phyloP scores from a whole-genome alignment of 352 stramenopile genomes.

The Pythium oligandrum region DNA sequence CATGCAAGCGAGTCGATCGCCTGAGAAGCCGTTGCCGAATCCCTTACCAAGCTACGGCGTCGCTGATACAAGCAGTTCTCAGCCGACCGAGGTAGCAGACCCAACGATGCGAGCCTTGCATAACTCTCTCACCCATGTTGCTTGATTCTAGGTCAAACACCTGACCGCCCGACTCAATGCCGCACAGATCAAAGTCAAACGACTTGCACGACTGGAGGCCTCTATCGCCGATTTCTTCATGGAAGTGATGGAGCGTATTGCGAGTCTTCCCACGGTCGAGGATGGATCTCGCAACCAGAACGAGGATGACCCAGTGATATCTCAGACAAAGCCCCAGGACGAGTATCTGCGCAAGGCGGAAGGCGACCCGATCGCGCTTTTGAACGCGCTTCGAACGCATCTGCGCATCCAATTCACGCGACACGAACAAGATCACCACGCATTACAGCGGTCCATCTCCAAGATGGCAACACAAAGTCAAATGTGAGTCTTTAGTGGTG shows the following conservation, averaged over 20 bases:
- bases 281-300: neutral
- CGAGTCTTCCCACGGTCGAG: constrained; percentile 3
- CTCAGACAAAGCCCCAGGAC: constrained; percentile 43
- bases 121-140: too few relatives aligned
- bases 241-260: constrained; percentile 54
- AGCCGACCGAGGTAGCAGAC: too few relatives aligned
- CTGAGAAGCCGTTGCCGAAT: too few relatives aligned
- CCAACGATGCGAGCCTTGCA: too few relatives aligned
- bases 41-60: too few relatives aligned
- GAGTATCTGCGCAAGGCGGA: constrained; percentile 51
- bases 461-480: constrained; percentile 23
- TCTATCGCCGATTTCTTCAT: constrained; percentile 71
- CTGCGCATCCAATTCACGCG: constrained; percentile 57
- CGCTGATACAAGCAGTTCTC: too few relatives aligned
- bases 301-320: neutral
- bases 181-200: constrained; percentile 64
- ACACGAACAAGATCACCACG: constrained; percentile 31
- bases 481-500: constrained; percentile 19
- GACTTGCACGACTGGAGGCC: constrained; percentile 51
- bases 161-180: constrained; percentile 55
- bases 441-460: constrained; percentile 18
- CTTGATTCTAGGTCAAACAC: constrained; percentile 24
- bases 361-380: constrained; percentile 56
- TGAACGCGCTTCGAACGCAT: constrained; percentile 66
- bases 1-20: too few relatives aligned